Conservation (phyloP, 2,329 filamentous ascomycete genomes). For the Triangularia verruculosa region DNA sequence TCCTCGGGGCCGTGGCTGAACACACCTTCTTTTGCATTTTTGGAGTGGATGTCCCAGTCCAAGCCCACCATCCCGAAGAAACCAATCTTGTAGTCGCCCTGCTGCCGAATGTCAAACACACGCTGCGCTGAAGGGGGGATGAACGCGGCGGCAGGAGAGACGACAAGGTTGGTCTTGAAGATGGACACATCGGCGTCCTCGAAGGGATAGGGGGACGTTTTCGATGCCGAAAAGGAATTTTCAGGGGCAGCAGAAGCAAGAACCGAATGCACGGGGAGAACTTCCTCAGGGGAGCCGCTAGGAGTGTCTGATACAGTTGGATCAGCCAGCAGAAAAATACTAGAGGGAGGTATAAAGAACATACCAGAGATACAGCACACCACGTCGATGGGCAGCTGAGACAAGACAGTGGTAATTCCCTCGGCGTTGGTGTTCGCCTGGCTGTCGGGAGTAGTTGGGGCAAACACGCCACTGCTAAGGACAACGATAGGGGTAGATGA, state of each 20-base stretch:
- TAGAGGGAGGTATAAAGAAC: background rate
- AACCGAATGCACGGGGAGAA: background rate
- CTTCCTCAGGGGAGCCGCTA: background rate
- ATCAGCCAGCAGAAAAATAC: background rate
- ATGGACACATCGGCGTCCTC: background rate
- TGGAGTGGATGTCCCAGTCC: background rate
- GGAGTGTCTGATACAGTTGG: background rate
- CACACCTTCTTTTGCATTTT: background rate
- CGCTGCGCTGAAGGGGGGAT: background rate
- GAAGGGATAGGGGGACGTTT: background rate
- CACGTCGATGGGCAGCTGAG: slow-evolving; percentile 3
- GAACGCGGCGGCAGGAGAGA: background rate
- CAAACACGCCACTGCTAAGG: slow-evolving; percentile 5
- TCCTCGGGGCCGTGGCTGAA: background rate
- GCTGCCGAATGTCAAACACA: background rate
- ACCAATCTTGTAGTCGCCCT: background rate
- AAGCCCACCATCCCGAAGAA: slow-evolving; percentile 6
- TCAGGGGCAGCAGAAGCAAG: background rate
- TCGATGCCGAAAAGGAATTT: background rate
- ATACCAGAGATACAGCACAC: slow-evolving; percentile 3
- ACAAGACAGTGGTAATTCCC: background rate
- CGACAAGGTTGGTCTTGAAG: background rate
- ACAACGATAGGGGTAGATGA: background rate
- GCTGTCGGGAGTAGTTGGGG: background rate
- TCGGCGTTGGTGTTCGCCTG: background rate